Conservation (phyloP, 2,329 filamentous ascomycete species). For the Penicillium digitatum region DNA sequence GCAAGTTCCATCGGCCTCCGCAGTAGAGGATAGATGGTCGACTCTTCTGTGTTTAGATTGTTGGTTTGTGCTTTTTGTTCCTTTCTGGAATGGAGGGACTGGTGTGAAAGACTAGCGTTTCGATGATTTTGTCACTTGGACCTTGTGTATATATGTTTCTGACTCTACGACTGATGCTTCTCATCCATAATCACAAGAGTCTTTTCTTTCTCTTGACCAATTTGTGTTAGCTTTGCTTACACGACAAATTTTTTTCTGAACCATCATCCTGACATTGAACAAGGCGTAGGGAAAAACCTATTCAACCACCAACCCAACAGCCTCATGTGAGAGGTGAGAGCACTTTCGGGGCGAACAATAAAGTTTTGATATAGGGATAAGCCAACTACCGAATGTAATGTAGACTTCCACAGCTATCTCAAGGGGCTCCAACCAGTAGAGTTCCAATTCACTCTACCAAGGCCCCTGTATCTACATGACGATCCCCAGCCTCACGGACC, state of each 20-base stretch:
- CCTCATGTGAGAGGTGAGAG: too few relatives aligned
- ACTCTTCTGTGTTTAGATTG: neutral
- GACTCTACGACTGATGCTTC: conserved; percentile 1
- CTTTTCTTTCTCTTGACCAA: neutral
- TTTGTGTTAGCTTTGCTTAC: neutral
- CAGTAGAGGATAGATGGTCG: conserved; percentile 12
- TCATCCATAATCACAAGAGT: neutral
- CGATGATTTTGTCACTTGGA: neutral
- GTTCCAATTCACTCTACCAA: neutral
- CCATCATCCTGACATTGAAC: neutral
- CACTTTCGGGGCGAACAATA: too few relatives aligned
- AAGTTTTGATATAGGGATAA: neutral
- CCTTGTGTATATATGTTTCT: conserved; percentile 6
- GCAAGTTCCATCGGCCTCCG: conserved; percentile 62
- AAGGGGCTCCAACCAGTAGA: neutral
- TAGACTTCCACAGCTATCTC: neutral
- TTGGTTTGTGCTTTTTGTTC: conserved; percentile 1
- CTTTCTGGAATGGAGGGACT: neutral
- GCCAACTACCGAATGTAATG: neutral
- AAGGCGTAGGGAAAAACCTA: neutral
- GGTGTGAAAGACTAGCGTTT: conserved; percentile 7
- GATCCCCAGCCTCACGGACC: neutral
- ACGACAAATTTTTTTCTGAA: neutral
- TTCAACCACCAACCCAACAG: neutral
- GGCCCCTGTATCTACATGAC: neutral